Conservation (phyloP, 23 red algal genomes). For the Gracilariopsis chorda region DNA sequence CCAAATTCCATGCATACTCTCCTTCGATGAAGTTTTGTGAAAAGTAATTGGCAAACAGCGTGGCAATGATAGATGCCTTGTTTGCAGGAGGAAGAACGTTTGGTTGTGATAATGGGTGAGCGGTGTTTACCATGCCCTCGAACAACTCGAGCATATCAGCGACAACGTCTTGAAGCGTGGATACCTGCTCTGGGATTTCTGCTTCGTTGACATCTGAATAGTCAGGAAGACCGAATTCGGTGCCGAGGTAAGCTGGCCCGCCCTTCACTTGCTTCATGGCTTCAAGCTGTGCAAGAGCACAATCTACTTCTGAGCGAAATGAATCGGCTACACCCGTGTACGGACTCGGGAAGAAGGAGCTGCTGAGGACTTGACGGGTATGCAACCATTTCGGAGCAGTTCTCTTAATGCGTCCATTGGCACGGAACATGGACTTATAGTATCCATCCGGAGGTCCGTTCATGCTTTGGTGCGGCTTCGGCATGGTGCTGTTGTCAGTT, state of each 20-base stretch:
- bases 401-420: background rate
- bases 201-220: slow-evolving; percentile 21
- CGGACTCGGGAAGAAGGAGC: background rate
- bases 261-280: slow-evolving; percentile 1
- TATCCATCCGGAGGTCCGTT: background rate
- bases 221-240: background rate
- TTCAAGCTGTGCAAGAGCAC: slow-evolving; percentile 4
- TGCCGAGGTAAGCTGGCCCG: slow-evolving; percentile 13
- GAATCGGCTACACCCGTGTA: background rate
- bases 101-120: slow-evolving; percentile 24
- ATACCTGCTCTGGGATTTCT: background rate
- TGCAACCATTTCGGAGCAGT: slow-evolving; percentile 27
- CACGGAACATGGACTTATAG: background rate
- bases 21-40: slow-evolving; percentile 47
- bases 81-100: slow-evolving; percentile 43
- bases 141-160: slow-evolving; percentile 25
- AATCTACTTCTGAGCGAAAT: background rate
- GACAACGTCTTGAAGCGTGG: background rate
- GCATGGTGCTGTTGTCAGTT: background rate
- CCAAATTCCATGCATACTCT: slow-evolving; percentile 37
- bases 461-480: background rate
- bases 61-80: slow-evolving; percentile 50
- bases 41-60: slow-evolving; percentile 24
- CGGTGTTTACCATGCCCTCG: slow-evolving; percentile 47
- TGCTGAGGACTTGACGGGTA: background rate